Conservation (phyloP, 1,284 basidiomycete species). For the Cerioporus squamosus region DNA sequence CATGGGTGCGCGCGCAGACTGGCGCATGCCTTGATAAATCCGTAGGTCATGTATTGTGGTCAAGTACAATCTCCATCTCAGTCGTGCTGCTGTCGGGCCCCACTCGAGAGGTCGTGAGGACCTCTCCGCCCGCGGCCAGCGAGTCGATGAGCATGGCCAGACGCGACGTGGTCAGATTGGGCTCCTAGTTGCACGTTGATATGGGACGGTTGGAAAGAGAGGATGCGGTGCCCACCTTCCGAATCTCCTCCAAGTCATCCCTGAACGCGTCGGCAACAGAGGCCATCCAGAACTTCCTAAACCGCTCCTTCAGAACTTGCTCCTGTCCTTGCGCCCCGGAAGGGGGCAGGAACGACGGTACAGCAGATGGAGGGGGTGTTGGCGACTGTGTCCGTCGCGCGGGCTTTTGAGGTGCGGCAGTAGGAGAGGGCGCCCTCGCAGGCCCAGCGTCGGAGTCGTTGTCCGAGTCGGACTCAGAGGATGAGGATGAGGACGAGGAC, state of each 20-base stretch:
- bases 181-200: constrained; percentile 53
- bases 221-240: constrained; percentile 53
- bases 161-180: constrained; percentile 65
- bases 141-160: constrained; percentile 77
- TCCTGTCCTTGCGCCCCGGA: constrained; percentile 42
- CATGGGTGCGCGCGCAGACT: too few relatives aligned
- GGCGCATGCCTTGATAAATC: background rate
- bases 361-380: constrained; percentile 51
- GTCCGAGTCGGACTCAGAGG: constrained; percentile 20
- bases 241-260: constrained; percentile 76
- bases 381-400: constrained; percentile 47
- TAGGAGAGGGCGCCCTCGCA: constrained; percentile 6
- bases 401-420: constrained; percentile 8
- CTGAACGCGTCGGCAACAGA: constrained; percentile 78
- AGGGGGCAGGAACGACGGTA: constrained; percentile 56
- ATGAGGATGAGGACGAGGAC: constrained; percentile 23
- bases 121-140: constrained; percentile 73
- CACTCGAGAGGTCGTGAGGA: constrained; percentile 54
- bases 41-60: constrained; percentile 21
- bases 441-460: constrained; percentile 17
- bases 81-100: constrained; percentile 37
- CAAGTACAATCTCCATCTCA: constrained; percentile 56
- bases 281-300: constrained; percentile 82
- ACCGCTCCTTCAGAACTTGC: constrained; percentile 60
- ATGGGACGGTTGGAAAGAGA: background rate